phyloP scores from a whole-genome alignment of 306 rosid species.

The Crataegus laevigata region DNA sequence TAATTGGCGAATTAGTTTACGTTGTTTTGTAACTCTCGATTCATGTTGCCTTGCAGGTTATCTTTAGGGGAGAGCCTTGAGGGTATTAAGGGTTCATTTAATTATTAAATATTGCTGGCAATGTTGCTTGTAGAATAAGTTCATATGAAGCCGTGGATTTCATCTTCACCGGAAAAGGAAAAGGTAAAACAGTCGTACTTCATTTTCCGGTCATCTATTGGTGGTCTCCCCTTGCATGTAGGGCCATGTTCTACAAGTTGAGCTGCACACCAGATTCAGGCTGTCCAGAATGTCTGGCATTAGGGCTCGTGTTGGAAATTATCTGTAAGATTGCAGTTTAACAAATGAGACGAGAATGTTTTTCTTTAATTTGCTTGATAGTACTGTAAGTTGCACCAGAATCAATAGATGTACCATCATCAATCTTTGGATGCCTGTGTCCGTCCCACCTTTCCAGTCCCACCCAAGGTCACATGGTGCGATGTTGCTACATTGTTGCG shows the following conservation, averaged over 20 bases:
- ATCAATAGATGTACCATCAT: no score
- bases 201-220: not conserved
- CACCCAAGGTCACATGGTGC: not conserved
- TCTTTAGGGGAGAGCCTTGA: constrained; percentile 83
- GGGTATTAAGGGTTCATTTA: constrained; percentile 72
- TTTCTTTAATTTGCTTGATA: not conserved
- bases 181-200: not conserved
- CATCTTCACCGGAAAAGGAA: not conserved
- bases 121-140: not conserved
- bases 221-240: not conserved
- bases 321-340: not conserved
- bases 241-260: not conserved
- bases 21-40: not conserved
- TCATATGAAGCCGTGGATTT: not conserved
- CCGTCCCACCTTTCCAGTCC: no score
- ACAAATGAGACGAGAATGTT: not conserved
- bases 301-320: not conserved
- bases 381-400: not conserved
- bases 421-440: no score
- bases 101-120: constrained; percentile 13
- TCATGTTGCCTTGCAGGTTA: constrained; percentile 44
- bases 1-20: not conserved
- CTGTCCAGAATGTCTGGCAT: not conserved
- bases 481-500: no score
- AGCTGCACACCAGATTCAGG: not conserved